Evolutionary conservation across 73 alveolate species (phyloP).

Genomic region (Paramecium sexaurelia): DNA sequence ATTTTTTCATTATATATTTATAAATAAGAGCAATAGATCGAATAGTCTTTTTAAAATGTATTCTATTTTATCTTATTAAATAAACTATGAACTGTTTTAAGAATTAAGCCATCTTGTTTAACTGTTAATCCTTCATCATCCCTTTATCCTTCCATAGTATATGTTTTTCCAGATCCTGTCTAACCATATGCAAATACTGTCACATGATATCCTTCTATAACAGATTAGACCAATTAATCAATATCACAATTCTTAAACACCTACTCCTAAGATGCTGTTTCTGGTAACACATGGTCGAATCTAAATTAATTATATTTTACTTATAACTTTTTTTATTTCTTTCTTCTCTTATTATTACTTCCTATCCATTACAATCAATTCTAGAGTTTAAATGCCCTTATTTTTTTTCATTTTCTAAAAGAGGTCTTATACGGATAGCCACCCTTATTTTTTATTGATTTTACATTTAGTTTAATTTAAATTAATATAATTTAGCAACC

Average conservation of each 20-base stretch:
- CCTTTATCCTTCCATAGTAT: slow-evolving; percentile 92
- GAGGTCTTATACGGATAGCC: slow-evolving; percentile 78
- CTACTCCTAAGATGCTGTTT: slow-evolving; percentile 77
- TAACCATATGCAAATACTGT: slow-evolving; percentile 96
- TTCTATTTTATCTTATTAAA: slow-evolving; percentile 64
- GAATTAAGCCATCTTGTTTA: slow-evolving; percentile 44
- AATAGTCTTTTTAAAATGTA: slow-evolving; percentile 46
- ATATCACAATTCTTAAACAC: slow-evolving; percentile 79
- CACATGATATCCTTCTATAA: slow-evolving; percentile 92
- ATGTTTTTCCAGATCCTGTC: slow-evolving; percentile 97
- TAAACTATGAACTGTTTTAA: slow-evolving; percentile 24
- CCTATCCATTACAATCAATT: slow-evolving; percentile 72
- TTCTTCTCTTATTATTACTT: slow-evolving; percentile 68
- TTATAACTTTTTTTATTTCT: slow-evolving; percentile 75
- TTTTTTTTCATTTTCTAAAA: slow-evolving; percentile 62
- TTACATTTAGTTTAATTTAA: not conserved
- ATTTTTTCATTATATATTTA: slow-evolving; percentile 88
- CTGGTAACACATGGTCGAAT: slow-evolving; percentile 81
- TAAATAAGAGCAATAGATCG: slow-evolving; percentile 79
- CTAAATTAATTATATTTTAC: not conserved
- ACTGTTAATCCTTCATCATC: slow-evolving; percentile 47
- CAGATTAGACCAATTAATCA: slow-evolving; percentile 78
- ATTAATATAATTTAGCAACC: not conserved
- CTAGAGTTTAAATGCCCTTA: slow-evolving; percentile 66
- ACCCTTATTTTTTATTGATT: slow-evolving; percentile 60